Conservation (phyloP, 257 asterid genomes). For the Eucommia ulmoides region DNA sequence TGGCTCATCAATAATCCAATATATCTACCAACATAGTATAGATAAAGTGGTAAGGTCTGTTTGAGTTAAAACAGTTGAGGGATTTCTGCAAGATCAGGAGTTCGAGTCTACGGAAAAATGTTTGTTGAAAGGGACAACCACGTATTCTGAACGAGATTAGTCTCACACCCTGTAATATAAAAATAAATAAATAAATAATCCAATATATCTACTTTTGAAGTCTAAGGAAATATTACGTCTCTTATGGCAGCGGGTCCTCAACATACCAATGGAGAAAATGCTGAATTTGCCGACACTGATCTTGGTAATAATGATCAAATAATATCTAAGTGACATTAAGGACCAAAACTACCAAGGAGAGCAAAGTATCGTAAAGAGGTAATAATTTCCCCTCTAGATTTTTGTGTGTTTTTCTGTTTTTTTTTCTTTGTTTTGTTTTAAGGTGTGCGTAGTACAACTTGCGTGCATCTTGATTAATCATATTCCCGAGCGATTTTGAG, state of each 20-base stretch:
- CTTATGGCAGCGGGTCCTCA: slow-evolving; percentile 22
- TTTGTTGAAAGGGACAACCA: too few species aligned
- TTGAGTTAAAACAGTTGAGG: too few species aligned
- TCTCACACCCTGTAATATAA: not conserved
- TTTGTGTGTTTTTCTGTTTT: slow-evolving; percentile 1
- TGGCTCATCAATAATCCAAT: not conserved
- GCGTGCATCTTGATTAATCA: not conserved
- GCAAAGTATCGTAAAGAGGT: slow-evolving; percentile 48
- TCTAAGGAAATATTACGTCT: slow-evolving; percentile 7
- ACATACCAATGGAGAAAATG: slow-evolving; percentile 18
- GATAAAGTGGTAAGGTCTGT: not conserved
- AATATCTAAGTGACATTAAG: slow-evolving; percentile 23
- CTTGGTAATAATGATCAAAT: slow-evolving; percentile 33
- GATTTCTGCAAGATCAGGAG: too few species aligned
- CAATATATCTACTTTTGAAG: not conserved
- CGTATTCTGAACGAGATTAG: too few species aligned
- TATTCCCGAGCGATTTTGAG: not conserved
- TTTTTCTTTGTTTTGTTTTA: not conserved
- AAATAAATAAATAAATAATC: too few species aligned
- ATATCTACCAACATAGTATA: not conserved
- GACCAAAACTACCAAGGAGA: slow-evolving; percentile 42
- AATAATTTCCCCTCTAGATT: slow-evolving; percentile 11
- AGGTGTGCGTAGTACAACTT: not conserved
- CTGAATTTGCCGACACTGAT: slow-evolving; percentile 17
- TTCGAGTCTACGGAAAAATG: too few species aligned